Percentiles rank a stretch among this genome's conserved stretches.
Evolutionary conservation across 2,329 filamentous ascomycete species (phyloP).

Genomic region (Aspergillus flavus): DNA sequence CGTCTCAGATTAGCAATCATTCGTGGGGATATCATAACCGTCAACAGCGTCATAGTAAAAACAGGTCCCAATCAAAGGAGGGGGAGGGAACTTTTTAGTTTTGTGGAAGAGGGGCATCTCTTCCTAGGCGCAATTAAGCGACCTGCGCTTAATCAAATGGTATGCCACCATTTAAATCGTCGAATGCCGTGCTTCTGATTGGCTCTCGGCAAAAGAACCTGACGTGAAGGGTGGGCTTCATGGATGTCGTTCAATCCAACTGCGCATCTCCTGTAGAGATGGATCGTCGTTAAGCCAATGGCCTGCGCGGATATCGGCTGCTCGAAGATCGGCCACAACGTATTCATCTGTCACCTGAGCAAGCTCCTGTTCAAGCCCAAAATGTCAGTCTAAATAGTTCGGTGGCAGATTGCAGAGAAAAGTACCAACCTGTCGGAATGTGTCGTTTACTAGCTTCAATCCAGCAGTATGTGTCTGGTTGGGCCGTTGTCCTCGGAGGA

Average conservation of each 20-base stretch:
- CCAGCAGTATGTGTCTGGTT: slow-evolving; percentile 50
- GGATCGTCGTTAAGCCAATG: slow-evolving; percentile 67
- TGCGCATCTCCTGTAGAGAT: slow-evolving; percentile 53
- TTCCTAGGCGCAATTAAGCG: slow-evolving; percentile 13
- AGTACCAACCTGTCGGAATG: slow-evolving; percentile 51
- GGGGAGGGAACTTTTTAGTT: background rate
- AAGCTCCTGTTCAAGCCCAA: slow-evolving; percentile 53
- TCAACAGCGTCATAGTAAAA: slow-evolving; percentile 12
- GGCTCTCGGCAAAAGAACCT: background rate
- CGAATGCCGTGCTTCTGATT: slow-evolving; percentile 3
- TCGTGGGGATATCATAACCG: slow-evolving; percentile 24
- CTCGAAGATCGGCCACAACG: slow-evolving; percentile 58
- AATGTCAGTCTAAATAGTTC: background rate
- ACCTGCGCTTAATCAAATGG: slow-evolving; percentile 18
- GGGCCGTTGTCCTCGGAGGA: slow-evolving; percentile 55
- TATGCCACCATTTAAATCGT: slow-evolving; percentile 17
- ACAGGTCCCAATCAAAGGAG: background rate
- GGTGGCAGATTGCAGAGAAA: background rate
- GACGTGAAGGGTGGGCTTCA: slow-evolving; percentile 13
- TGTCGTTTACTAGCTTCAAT: slow-evolving; percentile 52
- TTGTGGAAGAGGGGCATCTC: slow-evolving; percentile 6
- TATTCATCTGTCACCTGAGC: slow-evolving; percentile 59
- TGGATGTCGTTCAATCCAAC: slow-evolving; percentile 46
- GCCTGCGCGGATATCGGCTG: slow-evolving; percentile 57
- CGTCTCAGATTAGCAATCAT: slow-evolving; percentile 18